Evolutionary conservation across 306 rosid genomes (phyloP).

Genomic region (Cucurbita pepo): DNA sequence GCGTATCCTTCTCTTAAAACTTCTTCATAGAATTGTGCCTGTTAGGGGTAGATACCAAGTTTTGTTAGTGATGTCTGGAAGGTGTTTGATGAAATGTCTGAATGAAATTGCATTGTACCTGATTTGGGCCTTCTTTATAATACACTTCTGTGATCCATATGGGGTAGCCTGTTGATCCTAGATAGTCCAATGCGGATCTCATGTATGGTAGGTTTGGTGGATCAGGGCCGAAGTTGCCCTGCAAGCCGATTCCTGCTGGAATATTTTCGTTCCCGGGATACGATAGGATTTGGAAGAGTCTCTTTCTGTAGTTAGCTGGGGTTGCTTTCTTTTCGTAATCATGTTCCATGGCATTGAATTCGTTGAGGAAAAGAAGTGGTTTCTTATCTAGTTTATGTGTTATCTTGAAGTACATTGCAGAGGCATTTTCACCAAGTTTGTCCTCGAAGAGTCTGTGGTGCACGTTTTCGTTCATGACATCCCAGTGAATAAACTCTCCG

Average conservation of each 20-base stretch:
- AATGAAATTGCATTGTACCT: not conserved
- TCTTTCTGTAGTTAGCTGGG: constrained; percentile 32
- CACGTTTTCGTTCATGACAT: constrained; percentile 62
- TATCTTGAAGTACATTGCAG: constrained; percentile 16
- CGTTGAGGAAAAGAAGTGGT: constrained; percentile 48
- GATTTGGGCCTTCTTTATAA: not conserved
- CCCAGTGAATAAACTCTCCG: constrained; percentile 64
- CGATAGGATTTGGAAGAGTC: constrained; percentile 27
- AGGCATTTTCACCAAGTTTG: constrained; percentile 25
- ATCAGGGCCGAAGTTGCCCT: constrained; percentile 32
- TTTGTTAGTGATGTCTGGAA: not conserved
- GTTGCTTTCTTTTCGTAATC: not conserved
- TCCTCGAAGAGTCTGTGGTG: constrained; percentile 45
- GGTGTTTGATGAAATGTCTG: not conserved
- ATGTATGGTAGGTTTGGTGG: constrained; percentile 39
- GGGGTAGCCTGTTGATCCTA: constrained; percentile 38
- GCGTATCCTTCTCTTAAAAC: constrained; percentile 52
- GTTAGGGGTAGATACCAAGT: not conserved
- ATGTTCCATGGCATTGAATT: constrained; percentile 62
- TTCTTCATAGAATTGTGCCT: constrained; percentile 56
- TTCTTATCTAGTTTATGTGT: constrained; percentile 22
- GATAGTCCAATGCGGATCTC: constrained; percentile 57
- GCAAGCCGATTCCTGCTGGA: constrained; percentile 42
- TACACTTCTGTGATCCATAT: constrained; percentile 63
- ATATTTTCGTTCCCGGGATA: constrained; percentile 9